phyloP scores from a whole-genome alignment of 1,284 basidiomycete species.

The Ceratobasidium papillatum region DNA sequence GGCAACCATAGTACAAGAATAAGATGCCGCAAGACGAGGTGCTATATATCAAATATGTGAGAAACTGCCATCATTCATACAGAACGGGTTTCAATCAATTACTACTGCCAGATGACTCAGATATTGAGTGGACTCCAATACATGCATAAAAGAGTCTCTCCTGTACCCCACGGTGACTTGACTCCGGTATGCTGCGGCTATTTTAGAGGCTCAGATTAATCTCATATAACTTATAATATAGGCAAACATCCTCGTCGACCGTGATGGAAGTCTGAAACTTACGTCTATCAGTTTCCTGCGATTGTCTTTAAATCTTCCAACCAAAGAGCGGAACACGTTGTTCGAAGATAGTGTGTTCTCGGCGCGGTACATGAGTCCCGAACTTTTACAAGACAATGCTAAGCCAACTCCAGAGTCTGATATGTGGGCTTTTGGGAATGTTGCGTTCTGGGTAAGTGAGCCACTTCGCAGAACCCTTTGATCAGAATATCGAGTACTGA shows the following conservation, averaged over 20 bases:
- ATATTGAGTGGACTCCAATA: conserved; percentile 15
- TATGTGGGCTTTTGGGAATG: conserved; percentile 38
- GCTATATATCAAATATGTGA: conserved; percentile 1
- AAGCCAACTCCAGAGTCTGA: conserved; percentile 19
- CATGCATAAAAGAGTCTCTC: not conserved
- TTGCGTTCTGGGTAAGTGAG: conserved; percentile 30
- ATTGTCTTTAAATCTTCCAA: not conserved
- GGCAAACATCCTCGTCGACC: conserved; percentile 31
- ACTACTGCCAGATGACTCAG: conserved; percentile 26
- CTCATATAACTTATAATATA: not conserved
- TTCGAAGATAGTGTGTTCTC: not conserved
- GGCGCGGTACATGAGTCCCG: conserved; percentile 28
- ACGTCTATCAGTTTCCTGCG: conserved; percentile 11
- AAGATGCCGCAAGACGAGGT: conserved; percentile 17
- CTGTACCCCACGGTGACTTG: conserved; percentile 19
- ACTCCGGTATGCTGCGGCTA: conserved; percentile 1
- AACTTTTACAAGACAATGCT: conserved; percentile 5
- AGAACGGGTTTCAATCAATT: too few species aligned
- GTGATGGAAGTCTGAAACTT: conserved; percentile 10
- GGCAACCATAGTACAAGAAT: conserved; percentile 3
- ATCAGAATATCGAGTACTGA: not conserved
- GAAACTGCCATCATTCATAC: not conserved
- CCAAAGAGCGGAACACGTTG: not conserved
- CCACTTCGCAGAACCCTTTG: not conserved
- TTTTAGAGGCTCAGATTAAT: not conserved